phyloP scores from a whole-genome alignment of 2,329 filamentous ascomycete species.

The Aspergillus hiratsukae region DNA sequence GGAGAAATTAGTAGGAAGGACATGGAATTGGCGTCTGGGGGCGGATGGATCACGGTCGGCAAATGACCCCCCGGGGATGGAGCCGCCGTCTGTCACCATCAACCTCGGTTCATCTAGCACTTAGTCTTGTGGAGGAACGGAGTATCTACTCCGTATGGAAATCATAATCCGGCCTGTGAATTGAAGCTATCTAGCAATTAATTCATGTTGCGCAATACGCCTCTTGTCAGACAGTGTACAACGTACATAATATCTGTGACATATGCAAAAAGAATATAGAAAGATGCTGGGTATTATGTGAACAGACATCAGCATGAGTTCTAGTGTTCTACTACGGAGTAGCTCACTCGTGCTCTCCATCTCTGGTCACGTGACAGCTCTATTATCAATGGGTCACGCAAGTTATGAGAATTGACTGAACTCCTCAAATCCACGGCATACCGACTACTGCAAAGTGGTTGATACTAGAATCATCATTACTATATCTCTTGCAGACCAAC shows the following conservation, averaged over 20 bases:
- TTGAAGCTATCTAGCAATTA: background rate
- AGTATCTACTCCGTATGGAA: background rate
- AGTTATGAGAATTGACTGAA: background rate
- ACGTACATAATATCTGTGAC: background rate
- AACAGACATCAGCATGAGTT: background rate
- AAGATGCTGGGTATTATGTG: background rate
- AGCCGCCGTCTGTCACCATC: background rate
- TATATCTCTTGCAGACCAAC: background rate
- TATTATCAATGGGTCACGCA: background rate
- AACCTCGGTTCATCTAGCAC: conserved; percentile 4
- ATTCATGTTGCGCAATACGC: background rate
- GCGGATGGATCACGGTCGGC: conserved; percentile 9
- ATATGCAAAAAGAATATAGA: background rate
- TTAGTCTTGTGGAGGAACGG: background rate
- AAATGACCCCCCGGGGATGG: conserved; percentile 11
- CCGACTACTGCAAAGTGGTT: background rate
- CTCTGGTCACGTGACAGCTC: background rate
- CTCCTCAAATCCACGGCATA: background rate
- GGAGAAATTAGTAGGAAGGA: conserved; percentile 5
- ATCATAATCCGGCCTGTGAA: background rate
- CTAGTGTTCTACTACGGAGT: too few relatives aligned
- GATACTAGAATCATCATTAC: background rate
- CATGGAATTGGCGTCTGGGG: conserved; percentile 2
- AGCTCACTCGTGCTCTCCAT: background rate
- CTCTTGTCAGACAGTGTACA: background rate